A percentile compares a stretch with the other conserved stretches of the same genome.
phyloP scores from a whole-genome alignment of 2,329 filamentous ascomycete species.

The Ascochyta pisi region DNA sequence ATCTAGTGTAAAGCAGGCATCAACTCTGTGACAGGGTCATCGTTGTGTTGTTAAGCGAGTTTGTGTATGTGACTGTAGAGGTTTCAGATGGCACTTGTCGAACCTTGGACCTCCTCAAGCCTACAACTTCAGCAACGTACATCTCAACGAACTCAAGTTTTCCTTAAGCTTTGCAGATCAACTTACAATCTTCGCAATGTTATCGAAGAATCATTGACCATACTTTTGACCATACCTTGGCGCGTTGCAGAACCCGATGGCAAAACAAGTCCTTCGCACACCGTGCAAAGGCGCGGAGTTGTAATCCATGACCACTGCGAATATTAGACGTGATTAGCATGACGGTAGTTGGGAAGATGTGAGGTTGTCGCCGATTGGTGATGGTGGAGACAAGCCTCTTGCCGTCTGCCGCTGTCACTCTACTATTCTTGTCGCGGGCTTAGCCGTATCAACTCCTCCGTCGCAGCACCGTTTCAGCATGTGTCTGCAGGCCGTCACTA shows the following conservation, averaged over 20 bases:
- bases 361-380: not conserved
- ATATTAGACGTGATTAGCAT: not conserved
- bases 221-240: too few species aligned
- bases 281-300: not conserved
- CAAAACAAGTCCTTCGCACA: not conserved
- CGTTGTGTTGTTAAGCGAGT: constrained; percentile 17
- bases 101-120: constrained; percentile 4
- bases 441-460: constrained; percentile 23
- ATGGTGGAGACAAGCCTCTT: constrained; percentile 1
- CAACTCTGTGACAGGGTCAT: constrained; percentile 18
- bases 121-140: constrained; percentile 1
- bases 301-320: not conserved
- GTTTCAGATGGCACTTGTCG: constrained; percentile 10
- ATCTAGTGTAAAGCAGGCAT: constrained; percentile 22
- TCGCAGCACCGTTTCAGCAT: constrained; percentile 45
- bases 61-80: constrained; percentile 9
- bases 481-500: constrained; percentile 24
- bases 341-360: not conserved
- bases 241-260: too few species aligned
- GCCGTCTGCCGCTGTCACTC: constrained; percentile 15
- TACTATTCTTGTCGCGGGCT: constrained; percentile 13
- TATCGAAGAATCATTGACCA: too few species aligned
- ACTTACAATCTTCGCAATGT: too few species aligned
- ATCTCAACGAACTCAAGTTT: not conserved
- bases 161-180: not conserved